Conservation (phyloP, 208 protist species). For the Porcisia deanei region DNA sequence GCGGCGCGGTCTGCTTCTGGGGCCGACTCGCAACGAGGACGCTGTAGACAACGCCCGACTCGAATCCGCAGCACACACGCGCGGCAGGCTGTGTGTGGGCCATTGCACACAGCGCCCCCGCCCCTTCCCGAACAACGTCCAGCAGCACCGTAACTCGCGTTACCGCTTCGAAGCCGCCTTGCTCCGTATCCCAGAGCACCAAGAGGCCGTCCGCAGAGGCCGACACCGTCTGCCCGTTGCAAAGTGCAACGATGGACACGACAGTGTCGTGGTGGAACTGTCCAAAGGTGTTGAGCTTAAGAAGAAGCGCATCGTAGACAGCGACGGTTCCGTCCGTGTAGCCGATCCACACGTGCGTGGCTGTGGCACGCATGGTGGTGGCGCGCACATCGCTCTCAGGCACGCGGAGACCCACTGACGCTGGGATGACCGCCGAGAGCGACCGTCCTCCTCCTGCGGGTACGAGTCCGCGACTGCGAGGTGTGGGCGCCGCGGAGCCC, state of each 20-base stretch:
- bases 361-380: conserved; percentile 44
- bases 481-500: background rate
- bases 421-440: background rate
- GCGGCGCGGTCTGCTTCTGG: conserved; percentile 37
- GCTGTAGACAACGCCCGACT: conserved; percentile 50
- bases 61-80: conserved; percentile 63
- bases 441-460: background rate
- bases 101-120: conserved; percentile 22
- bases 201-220: conserved; percentile 72
- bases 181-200: conserved; percentile 81
- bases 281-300: conserved; percentile 56
- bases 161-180: conserved; percentile 78
- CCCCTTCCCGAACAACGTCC: conserved; percentile 15
- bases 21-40: conserved; percentile 48
- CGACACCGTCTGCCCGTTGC: conserved; percentile 44
- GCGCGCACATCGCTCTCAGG: conserved; percentile 8
- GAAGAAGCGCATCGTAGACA: conserved; percentile 82
- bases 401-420: no score
- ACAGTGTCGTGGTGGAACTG: conserved; percentile 58
- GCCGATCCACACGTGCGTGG: conserved; percentile 77
- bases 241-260: conserved; percentile 35
- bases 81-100: conserved; percentile 11
- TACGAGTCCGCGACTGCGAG: conserved; percentile 17
- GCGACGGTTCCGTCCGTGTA: conserved; percentile 71
- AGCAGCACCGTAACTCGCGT: conserved; percentile 35